Evolutionary conservation across 2,329 filamentous ascomycete species (phyloP).

Genomic region (Microsporum ferrugineum): DNA sequence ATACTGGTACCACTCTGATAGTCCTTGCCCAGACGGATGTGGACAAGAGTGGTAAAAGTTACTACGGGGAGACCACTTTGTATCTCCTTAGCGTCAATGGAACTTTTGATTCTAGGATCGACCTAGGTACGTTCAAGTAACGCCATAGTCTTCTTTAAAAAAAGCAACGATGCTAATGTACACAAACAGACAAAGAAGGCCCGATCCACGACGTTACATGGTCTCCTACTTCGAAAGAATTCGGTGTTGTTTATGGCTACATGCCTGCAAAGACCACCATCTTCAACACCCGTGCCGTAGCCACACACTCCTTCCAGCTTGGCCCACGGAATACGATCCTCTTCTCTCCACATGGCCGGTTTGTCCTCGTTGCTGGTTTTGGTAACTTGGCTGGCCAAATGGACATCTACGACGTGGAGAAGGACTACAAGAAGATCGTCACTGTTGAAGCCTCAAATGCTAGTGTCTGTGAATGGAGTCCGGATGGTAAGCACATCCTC

Average conservation of each 20-base stretch:
- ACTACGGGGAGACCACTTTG: conserved; percentile 96
- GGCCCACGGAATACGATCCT: conserved; percentile 86
- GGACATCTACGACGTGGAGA: conserved; percentile 92
- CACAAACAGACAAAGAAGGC: conserved; percentile 69
- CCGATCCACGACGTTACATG: conserved; percentile 97
- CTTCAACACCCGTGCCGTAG: conserved; percentile 78
- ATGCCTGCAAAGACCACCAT: conserved; percentile 99
- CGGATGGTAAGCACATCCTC: conserved; percentile 88
- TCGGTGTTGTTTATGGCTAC: conserved; percentile 93
- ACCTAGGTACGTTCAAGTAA: conserved; percentile 44
- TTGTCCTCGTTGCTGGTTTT: conserved; percentile 88
- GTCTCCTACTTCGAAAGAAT: conserved; percentile 96
- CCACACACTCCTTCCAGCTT: conserved; percentile 74
- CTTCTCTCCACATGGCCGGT: conserved; percentile 88
- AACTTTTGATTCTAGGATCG: conserved; percentile 81
- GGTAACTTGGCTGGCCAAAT: conserved; percentile 96
- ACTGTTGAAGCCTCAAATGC: conserved; percentile 94
- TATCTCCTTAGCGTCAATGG: conserved; percentile 89
- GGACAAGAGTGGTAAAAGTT: conserved; percentile 96
- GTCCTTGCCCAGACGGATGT: conserved; percentile 96
- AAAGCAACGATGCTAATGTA: conserved; percentile 10
- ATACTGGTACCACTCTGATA: conserved; percentile 76
- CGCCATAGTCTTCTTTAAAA: neutral
- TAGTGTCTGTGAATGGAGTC: conserved; percentile 93
- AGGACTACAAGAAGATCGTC: conserved; percentile 81